Evolutionary conservation across 495 filamentous ascomycete genomes (phyloP), one percentile per base, ranked within the genome.

Genomic region (Neurospora pannonica): DNA sequence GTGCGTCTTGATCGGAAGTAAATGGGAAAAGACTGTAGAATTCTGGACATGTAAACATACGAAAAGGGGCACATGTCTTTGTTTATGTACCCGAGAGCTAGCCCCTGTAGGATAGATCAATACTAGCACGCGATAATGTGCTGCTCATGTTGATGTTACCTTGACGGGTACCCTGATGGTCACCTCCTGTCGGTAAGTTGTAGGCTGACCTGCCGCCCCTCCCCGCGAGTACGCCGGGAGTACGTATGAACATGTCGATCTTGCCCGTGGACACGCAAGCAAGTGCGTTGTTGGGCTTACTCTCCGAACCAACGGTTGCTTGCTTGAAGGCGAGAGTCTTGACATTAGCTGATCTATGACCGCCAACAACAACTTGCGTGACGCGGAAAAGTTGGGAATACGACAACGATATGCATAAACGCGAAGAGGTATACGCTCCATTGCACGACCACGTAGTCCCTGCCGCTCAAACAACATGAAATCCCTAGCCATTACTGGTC

Each of bases 121-220:
- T 15, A 42, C 15, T 54, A 17, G 54, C 13, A 28, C 48, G 5
- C 28, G 28, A 34, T 62, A 28, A 62, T 34, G 3, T 62, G 54
- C 54, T 34, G 2, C 21, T 34, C 13, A 62, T 62, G 28, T 7
- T 34, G 28, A 62, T 34, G 54, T 19, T 31, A 62, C 54, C 54
- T 62, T 34, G 13, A 62, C n/a, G 69, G 11, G 74, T 28, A 76
- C 75, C 75, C 75, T 76, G 75, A 75, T 73, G 71, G 71, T 38
- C 34, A 76, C 17, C 38, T 28, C 11, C 2, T 60, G 11, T 28
- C 21, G 24, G 24, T 15, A 54, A 11, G 21, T 60, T 7, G 24
- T 15, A 54, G 21, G 21, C 70, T 7, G n/a, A 21, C 15, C 31
- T 31, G 54, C 6, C 28, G 15, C 28, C 21, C 46, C 48, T 60